These are phyloP conservation scores for Beauveria brongniartii DNA, from an alignment of 2,329 filamentous ascomycete species.

Conservation along the genomic window DNA sequence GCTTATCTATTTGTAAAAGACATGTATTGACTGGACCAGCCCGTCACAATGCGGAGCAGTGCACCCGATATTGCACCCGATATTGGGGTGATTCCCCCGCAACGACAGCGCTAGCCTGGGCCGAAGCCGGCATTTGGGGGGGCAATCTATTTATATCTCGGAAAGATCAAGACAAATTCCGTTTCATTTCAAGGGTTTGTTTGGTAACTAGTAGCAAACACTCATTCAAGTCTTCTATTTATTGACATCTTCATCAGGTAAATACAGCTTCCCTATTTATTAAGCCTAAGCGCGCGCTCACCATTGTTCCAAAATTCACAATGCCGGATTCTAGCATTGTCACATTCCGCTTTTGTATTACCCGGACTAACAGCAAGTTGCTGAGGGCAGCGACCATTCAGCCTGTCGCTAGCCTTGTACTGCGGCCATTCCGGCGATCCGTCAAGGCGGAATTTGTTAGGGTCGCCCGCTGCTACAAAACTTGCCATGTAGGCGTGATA, in stretches of 20 bases:
- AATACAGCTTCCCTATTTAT: neutral
- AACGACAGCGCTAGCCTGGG: neutral
- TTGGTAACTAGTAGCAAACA: too few relatives aligned
- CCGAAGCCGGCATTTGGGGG: neutral
- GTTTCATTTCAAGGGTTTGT: too few relatives aligned
- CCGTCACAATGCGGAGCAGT: neutral
- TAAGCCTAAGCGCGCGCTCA: neutral
- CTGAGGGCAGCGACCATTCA: neutral
- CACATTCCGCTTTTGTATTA: neutral
- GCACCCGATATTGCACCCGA: too few relatives aligned
- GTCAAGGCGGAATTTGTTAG: conserved; percentile 19
- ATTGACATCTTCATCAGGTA: neutral
- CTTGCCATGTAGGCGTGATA: conserved; percentile 31
- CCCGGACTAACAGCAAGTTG: conserved; percentile 2
- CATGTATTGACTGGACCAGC: neutral
- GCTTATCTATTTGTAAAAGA: neutral
- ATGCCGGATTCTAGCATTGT: neutral
- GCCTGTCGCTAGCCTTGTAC: conserved; percentile 15
- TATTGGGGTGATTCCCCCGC: neutral
- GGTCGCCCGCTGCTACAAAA: conserved; percentile 28
- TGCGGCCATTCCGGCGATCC: conserved; percentile 18
- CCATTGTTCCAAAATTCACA: conserved; percentile 10
- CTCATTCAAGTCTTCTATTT: too few relatives aligned
- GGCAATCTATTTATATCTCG: too few relatives aligned
- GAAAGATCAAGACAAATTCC: too few relatives aligned